Conservation (phyloP, 768 basidiomycete genomes). For the Serendipita sp. region DNA sequence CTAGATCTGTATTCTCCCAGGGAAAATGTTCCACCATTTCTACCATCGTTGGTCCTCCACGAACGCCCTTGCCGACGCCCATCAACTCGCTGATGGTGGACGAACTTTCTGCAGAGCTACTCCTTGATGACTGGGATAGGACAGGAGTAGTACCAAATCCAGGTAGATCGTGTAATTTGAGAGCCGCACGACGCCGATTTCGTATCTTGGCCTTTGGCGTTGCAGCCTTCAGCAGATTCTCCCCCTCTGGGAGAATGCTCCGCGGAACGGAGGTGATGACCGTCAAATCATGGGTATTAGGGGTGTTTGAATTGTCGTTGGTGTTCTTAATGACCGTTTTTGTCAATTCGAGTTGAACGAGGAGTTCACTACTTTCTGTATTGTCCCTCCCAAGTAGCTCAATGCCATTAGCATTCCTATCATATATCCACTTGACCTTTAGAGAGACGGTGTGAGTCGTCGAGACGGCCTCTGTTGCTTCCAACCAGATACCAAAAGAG, state of each 20-base stretch:
- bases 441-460: too few relatives aligned
- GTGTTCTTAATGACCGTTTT: not conserved
- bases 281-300: conserved; percentile 1
- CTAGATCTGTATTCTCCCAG: conserved; percentile 12
- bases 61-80: not conserved
- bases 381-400: too few relatives aligned
- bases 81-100: not conserved
- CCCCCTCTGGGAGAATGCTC: conserved; percentile 6
- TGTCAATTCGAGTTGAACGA: not conserved
- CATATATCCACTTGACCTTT: too few relatives aligned
- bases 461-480: too few relatives aligned
- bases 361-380: not conserved
- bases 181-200: not conserved
- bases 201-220: not conserved
- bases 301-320: not conserved
- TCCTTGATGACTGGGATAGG: too few relatives aligned
- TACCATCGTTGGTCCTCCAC: conserved; percentile 6
- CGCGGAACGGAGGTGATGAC: conserved; percentile 13
- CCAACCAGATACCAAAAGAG: too few relatives aligned
- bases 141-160: not conserved
- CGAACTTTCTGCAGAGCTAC: not conserved
- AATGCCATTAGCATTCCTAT: too few relatives aligned
- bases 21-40: conserved; percentile 10
- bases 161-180: conserved; percentile 10
- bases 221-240: not conserved